Evolutionary conservation across 73 alveolate species (phyloP).

Genomic region (Tetrahymena elliotti): DNA sequence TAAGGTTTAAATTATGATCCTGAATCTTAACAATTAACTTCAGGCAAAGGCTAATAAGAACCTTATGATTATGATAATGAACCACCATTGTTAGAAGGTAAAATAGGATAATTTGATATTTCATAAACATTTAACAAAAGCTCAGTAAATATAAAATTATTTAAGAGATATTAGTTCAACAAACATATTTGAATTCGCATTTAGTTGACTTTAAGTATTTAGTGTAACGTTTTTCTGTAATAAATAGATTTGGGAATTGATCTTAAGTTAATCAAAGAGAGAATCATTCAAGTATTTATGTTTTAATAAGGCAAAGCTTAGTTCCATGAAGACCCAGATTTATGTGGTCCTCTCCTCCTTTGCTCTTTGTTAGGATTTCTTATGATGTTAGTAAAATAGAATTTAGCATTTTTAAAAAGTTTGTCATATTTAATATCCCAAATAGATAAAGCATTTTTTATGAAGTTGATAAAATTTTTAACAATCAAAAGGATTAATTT

Average conservation of each 20-base stretch:
- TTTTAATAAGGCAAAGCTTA: not conserved
- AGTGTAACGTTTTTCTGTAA: not conserved
- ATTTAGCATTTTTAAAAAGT: not conserved
- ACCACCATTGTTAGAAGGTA: not conserved
- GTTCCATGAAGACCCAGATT: not conserved
- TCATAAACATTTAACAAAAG: no score
- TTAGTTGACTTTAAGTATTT: not conserved
- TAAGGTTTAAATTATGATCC: not conserved
- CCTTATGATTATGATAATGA: not conserved
- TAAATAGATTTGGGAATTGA: not conserved
- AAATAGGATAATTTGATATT: not conserved
- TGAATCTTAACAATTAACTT: not conserved
- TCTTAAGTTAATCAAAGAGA: not conserved
- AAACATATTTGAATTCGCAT: not conserved
- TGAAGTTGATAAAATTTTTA: not conserved
- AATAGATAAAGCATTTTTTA: no score
- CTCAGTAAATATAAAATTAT: not conserved
- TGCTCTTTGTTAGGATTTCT: not conserved
- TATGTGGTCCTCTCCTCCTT: not conserved
- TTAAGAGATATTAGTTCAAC: not conserved
- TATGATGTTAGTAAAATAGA: not conserved
- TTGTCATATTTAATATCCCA: no score
- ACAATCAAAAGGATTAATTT: not conserved
- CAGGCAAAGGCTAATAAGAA: not conserved
- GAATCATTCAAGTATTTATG: not conserved